A percentile compares a stretch with the other conserved stretches of the same genome.
Conservation (phyloP, 306 rosid genomes). For the Cotoneaster glaucophyllus region DNA sequence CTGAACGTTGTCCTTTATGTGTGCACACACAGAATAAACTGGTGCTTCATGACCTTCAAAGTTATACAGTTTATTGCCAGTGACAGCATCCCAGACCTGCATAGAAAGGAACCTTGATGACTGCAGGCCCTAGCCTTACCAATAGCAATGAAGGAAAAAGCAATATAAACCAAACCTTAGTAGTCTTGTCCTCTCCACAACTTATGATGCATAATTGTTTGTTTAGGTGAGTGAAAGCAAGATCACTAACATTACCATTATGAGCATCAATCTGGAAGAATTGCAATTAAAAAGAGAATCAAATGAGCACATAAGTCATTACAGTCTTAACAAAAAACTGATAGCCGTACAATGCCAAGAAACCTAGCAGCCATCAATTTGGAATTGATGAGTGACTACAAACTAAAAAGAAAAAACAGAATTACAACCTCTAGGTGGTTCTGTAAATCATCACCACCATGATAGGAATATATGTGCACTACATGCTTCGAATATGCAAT, state of each 20-base stretch:
- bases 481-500: constrained; percentile 18
- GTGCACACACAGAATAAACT: constrained; percentile 37
- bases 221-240: constrained; percentile 3
- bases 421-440: constrained; percentile 4
- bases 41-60: constrained; percentile 35
- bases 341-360: background rate
- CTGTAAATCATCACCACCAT: background rate
- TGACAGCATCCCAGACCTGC: constrained; percentile 36
- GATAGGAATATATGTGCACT: constrained; percentile 20
- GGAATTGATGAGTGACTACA: background rate
- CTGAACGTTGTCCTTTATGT: constrained; percentile 5
- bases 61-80: constrained; percentile 4
- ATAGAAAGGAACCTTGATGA: background rate
- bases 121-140: background rate
- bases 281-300: background rate
- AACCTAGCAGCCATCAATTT: background rate
- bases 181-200: constrained; percentile 17
- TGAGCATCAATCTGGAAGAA: constrained; percentile 19
- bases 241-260: constrained; percentile 11
- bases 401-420: background rate
- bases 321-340: background rate
- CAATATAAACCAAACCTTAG: constrained; percentile 7
- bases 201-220: constrained; percentile 14
- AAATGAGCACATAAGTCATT: background rate
- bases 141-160: background rate